Percentiles rank a stretch among this genome's conserved stretches.
Evolutionary conservation across 371 early-diverging fungal genomes (phyloP).

Genomic region (Mucor indicus): DNA sequence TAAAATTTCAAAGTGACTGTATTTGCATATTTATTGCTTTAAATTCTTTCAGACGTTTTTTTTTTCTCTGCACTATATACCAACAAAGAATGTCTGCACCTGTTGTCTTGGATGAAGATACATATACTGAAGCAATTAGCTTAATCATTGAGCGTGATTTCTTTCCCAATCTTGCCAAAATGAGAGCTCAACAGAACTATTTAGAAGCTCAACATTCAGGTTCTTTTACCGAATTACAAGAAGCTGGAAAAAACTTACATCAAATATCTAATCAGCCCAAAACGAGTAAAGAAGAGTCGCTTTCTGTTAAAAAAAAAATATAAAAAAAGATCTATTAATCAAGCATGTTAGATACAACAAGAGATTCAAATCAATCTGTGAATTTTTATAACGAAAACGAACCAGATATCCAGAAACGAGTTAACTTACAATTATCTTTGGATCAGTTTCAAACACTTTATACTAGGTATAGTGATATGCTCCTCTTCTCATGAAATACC

Average conservation of each 20-base stretch:
- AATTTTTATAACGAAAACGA: constrained; percentile 37
- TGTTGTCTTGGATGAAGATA: constrained; percentile 71
- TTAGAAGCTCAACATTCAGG: constrained; percentile 34
- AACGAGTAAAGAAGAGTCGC: constrained; percentile 6
- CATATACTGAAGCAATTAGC: constrained; percentile 73
- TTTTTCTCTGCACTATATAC: no score
- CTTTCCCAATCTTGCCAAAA: constrained; percentile 71
- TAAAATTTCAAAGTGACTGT: no score
- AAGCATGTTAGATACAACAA: background rate
- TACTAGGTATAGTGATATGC: constrained; percentile 47
- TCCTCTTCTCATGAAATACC: background rate
- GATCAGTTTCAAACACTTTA: constrained; percentile 77
- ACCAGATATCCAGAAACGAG: constrained; percentile 28
- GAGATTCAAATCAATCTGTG: constrained; percentile 2
- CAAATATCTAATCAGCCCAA: constrained; percentile 7
- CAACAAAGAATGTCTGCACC: constrained; percentile 19
- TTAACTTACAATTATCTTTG: constrained; percentile 38
- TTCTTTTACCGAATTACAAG: constrained; percentile 21
- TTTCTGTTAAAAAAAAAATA: no score
- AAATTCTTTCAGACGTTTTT: no score
- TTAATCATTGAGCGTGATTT: constrained; percentile 84
- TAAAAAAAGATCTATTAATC: background rate
- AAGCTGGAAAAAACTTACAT: constrained; percentile 21
- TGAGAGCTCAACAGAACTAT: constrained; percentile 59
- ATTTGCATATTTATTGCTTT: background rate